Evolutionary conservation across 164 flowering plant genomes (phyloP).

Genomic region (Nymphaea thermarum): DNA sequence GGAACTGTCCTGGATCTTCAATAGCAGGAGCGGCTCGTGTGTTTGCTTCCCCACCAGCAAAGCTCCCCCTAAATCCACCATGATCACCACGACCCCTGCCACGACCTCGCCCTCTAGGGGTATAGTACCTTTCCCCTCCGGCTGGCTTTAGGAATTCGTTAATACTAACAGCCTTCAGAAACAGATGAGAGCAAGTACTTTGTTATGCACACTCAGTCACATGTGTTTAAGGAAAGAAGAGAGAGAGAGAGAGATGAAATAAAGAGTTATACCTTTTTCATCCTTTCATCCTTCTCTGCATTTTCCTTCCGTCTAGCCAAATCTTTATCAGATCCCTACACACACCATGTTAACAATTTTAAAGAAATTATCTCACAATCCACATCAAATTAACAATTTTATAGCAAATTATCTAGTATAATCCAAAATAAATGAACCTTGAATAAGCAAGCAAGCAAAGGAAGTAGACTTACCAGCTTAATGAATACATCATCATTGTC

Average conservation of each 20-base stretch:
- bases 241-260: not conserved
- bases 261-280: slow-evolving; percentile 22
- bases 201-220: not conserved
- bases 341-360: not conserved
- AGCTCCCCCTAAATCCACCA: slow-evolving; percentile 45
- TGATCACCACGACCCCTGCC: slow-evolving; percentile 70
- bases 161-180: slow-evolving; percentile 58
- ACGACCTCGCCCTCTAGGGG: slow-evolving; percentile 58
- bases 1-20: slow-evolving; percentile 13
- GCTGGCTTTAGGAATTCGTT: slow-evolving; percentile 89
- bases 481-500: slow-evolving; percentile 29
- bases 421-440: not conserved
- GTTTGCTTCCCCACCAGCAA: not conserved
- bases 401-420: not conserved
- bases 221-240: not conserved
- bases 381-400: too few species aligned
- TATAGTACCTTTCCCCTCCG: slow-evolving; percentile 55
- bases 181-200: not conserved
- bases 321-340: slow-evolving; percentile 28
- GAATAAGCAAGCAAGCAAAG: not conserved
- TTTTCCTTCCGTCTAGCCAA: slow-evolving; percentile 19
- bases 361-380: not conserved
- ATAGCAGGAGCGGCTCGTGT: slow-evolving; percentile 7
- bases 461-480: slow-evolving; percentile 25
- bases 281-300: slow-evolving; percentile 24